Conservation (phyloP, 805 yeast species). For the Tetrapisispora arboricola region DNA sequence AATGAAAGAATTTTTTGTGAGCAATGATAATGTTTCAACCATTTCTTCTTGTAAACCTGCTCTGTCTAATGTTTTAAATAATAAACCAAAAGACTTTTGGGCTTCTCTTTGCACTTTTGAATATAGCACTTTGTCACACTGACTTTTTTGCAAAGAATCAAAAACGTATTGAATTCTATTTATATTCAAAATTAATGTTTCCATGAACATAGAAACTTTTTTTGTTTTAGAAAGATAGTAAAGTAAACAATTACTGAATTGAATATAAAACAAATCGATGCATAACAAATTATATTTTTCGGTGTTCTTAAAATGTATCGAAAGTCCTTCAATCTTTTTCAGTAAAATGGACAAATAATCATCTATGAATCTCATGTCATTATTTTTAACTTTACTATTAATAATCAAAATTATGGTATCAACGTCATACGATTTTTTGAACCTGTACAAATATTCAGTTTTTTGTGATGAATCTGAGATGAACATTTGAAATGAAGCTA, state of each 20-base stretch:
- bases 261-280: conserved; percentile 7
- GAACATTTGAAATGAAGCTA: conserved; percentile 22
- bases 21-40: conserved; percentile 12
- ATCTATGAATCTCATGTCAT: conserved; percentile 14
- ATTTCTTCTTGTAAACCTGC: conserved; percentile 20
- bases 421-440: conserved; percentile 17
- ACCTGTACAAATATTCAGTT: conserved; percentile 10
- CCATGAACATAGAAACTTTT: conserved; percentile 16
- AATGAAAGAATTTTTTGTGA: conserved; percentile 7
- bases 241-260: conserved; percentile 16
- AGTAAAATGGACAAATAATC: conserved; percentile 16
- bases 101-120: background rate
- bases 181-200: conserved; percentile 9
- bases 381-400: conserved; percentile 8
- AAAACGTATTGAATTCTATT: background rate
- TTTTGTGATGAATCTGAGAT: conserved; percentile 9
- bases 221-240: conserved; percentile 11
- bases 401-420: conserved; percentile 12
- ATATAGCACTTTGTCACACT: background rate
- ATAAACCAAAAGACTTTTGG: conserved; percentile 3
- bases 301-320: background rate
- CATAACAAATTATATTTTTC: background rate
- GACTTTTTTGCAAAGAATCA: background rate
- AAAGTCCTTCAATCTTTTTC: conserved; percentile 9
- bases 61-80: conserved; percentile 7